A percentile compares a stretch with the other conserved stretches of the same genome.
Conservation (phyloP, 2,329 filamentous ascomycete genomes). For the Nemania abortiva region DNA sequence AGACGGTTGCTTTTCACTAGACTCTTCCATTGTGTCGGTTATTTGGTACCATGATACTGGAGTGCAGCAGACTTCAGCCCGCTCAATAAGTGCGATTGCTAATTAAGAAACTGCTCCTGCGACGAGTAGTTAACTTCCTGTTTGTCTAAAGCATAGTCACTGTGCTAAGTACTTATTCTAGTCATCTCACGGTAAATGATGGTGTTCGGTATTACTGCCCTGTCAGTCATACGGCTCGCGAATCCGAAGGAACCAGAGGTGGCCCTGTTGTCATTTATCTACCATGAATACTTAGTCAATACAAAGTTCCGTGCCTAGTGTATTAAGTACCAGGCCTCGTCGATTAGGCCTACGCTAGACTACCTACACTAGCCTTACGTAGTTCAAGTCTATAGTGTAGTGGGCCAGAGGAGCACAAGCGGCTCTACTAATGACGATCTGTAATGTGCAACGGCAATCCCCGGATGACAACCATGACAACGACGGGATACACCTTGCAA, state of each 20-base stretch:
- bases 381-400: slow-evolving; percentile 2
- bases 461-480: slow-evolving; percentile 21
- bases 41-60: slow-evolving; percentile 38
- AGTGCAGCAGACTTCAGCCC: not conserved
- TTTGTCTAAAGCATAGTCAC: not conserved
- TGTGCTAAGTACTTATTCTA: not conserved
- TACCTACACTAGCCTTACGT: slow-evolving; percentile 27
- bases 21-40: slow-evolving; percentile 44
- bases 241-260: slow-evolving; percentile 28
- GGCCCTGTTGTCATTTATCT: slow-evolving; percentile 19
- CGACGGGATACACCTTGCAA: slow-evolving; percentile 7
- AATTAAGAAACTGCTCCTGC: not conserved
- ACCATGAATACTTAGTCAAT: slow-evolving; percentile 2
- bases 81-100: not conserved
- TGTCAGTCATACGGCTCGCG: slow-evolving; percentile 12
- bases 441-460: slow-evolving; percentile 34
- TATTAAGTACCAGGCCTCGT: slow-evolving; percentile 14
- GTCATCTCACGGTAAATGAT: slow-evolving; percentile 2
- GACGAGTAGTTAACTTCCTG: not conserved
- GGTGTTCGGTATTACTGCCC: not conserved
- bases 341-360: slow-evolving; percentile 20
- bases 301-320: slow-evolving; percentile 16
- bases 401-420: slow-evolving; percentile 30
- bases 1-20: slow-evolving; percentile 48
- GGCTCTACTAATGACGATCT: slow-evolving; percentile 33